Evolutionary conservation across 208 protist genomes (phyloP), one percentile per base, ranked within the genome.

Genomic region (Blechomonas ayalai): DNA sequence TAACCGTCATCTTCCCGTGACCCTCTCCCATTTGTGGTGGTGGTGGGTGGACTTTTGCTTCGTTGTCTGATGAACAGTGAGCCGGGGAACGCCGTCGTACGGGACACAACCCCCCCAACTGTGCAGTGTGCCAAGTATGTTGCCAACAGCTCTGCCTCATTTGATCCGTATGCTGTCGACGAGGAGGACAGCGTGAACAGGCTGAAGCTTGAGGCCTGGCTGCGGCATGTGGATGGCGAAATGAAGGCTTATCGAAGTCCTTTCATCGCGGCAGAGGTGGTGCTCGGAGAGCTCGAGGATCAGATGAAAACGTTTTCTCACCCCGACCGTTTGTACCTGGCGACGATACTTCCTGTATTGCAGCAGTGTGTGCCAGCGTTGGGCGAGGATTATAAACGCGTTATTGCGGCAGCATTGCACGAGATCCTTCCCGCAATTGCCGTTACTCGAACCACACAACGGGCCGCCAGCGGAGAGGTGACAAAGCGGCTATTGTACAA

Each of bases 221-320:
- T 84, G 27, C 48, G 31, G 28, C 66, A 75, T 45, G 68, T 93
- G 18, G 53, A 82, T 20, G 56, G 47, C 7, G 78, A 79, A 41
- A 66, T 93, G 47, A 46, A 39, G 3, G 55, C 54, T 26, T 67
- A 87, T 45, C 66, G 69, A 26, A 94, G 85, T 36, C 82, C 82
- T 10, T 89, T 94, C 42, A 55, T 94, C 2, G 85, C 85, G 18
- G 78, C 85, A 7, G 85, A 94, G 44, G 67, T 79, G 9, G 50
- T 94, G 7, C 50, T 90, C 42, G 59, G 50, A 19, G 63, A 89
- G 41, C 46, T 90, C 59, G 57, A 75, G 15, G 64, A 66, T 46
- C 67, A 65, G 51, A 59, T 56, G 15, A 33, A 41, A 3, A 31
- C 44, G 19, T 19, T 82, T 19, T 42, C 59, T 28, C 55, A 67